A percentile compares a stretch with the other conserved stretches of the same genome.
phyloP scores from a whole-genome alignment of 2,329 filamentous ascomycete genomes.

The Epichloe typhina region DNA sequence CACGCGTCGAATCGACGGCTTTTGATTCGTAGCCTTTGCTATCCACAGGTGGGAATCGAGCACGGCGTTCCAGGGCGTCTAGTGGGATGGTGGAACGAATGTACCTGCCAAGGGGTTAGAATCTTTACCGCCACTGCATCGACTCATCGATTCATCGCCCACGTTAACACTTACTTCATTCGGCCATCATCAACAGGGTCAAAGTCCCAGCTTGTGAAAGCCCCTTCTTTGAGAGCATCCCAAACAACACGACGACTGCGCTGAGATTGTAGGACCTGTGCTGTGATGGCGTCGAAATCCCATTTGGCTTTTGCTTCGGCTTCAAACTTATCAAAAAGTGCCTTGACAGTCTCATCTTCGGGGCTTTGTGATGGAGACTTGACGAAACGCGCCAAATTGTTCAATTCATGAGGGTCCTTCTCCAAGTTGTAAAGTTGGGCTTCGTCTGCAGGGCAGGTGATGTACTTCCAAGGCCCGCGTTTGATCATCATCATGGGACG shows the following conservation, averaged over 20 bases:
- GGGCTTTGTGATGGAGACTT: conserved; percentile 26
- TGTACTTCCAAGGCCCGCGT: conserved; percentile 80
- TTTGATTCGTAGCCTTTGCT: conserved; percentile 34
- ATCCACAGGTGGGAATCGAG: conserved; percentile 57
- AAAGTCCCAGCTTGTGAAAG: conserved; percentile 75
- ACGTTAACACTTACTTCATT: conserved; percentile 39
- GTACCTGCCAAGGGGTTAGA: conserved; percentile 41
- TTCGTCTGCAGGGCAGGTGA: conserved; percentile 71
- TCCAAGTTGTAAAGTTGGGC: conserved; percentile 74
- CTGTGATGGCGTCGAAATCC: conserved; percentile 68
- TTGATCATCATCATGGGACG: conserved; percentile 90
- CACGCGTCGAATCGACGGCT: conserved; percentile 23
- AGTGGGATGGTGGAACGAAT: conserved; percentile 74
- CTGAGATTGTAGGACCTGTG: conserved; percentile 63
- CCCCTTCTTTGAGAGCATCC: conserved; percentile 63
- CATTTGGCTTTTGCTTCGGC: conserved; percentile 62
- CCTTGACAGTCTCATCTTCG: conserved; percentile 32
- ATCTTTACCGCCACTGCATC: not conserved
- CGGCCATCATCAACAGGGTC: conserved; percentile 59
- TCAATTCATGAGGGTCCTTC: conserved; percentile 62
- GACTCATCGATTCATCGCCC: not conserved
- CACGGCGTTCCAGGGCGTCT: conserved; percentile 65
- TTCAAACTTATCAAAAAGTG: conserved; percentile 52
- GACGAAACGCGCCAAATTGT: conserved; percentile 49
- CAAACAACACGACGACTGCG: conserved; percentile 67